Evolutionary conservation across 2,329 filamentous ascomycete genomes (phyloP).

Genomic region (Verticillium longisporum): DNA sequence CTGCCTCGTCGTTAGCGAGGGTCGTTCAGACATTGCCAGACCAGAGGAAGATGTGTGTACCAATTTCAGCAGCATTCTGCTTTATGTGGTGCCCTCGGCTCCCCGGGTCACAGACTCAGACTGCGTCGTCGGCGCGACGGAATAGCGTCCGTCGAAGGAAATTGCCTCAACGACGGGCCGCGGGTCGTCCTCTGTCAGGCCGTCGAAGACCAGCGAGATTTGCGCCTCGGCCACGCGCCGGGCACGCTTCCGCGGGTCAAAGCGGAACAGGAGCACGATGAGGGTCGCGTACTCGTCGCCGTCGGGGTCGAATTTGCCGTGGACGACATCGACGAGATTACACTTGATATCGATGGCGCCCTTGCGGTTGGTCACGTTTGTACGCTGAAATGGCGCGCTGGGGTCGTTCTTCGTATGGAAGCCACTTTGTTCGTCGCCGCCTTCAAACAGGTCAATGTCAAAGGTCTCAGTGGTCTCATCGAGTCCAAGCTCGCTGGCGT

Average conservation of each 20-base stretch:
- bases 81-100: slow-evolving; percentile 1
- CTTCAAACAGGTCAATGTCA: background rate
- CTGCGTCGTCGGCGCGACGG: slow-evolving; percentile 7
- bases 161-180: slow-evolving; percentile 9
- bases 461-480: background rate
- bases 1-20: too few relatives aligned
- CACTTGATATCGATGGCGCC: slow-evolving; percentile 18
- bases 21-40: too few relatives aligned
- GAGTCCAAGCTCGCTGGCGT: background rate
- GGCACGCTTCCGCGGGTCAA: slow-evolving; percentile 14
- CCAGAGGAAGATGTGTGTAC: too few relatives aligned
- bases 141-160: slow-evolving; percentile 10
- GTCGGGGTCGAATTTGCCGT: slow-evolving; percentile 14
- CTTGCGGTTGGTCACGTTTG: slow-evolving; percentile 13
- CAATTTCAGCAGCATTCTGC: too few relatives aligned
- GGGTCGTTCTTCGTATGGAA: slow-evolving; percentile 17
- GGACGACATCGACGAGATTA: slow-evolving; percentile 16
- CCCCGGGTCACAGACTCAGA: slow-evolving; percentile 6
- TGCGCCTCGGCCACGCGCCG: slow-evolving; percentile 15
- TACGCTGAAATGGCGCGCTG: slow-evolving; percentile 14
- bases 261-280: slow-evolving; percentile 16
- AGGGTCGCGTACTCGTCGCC: slow-evolving; percentile 15
- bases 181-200: slow-evolving; percentile 1
- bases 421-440: slow-evolving; percentile 8
- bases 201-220: slow-evolving; percentile 14